Evolutionary conservation across 129 eudicot species (phyloP), one percentile per base, ranked within the genome.

Genomic region (Helichrysum umbraculigerum): DNA sequence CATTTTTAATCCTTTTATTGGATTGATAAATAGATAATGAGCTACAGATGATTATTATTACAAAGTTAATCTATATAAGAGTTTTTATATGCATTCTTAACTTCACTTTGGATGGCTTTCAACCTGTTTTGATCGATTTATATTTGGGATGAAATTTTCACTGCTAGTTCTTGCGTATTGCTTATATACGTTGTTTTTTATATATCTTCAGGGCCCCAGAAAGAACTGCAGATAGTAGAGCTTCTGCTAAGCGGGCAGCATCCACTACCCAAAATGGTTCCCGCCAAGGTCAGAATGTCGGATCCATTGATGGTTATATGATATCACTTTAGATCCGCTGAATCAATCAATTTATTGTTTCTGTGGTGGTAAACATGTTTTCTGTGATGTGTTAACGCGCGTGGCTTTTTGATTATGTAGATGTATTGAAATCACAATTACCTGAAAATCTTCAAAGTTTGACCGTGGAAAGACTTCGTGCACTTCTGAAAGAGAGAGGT

Each of bases 391-490:
- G 35, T 41, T 58, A 12, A 33, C 3, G 50, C 65, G 33, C n/a
- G 32, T 72, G 17, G 33, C 47, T 71, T 69, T 50, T 7, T 71
- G 59, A 33, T 66, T 37, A 39, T 79, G 87, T 66, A 92, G 98
- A 79, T 67, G 86, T 78, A 67, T 86, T 87, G 28, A 85, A 78
- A 73, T 39, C 90, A 17, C 86, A 85, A 17, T 42, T 68, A 73
- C 80, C 81, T 51, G 89, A 85, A 61, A 84, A 87, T 83, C 84
- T 89, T 17, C 96, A 87, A 77, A 76, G 86, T 77, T 72, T 93
- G 85, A 93, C 96, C 0, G 96, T 87, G 3, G 98, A 93, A 62
- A 90, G 86, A 80, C 88, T 93, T 4, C 96, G 97, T 47, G 88
- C 85, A 20, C 86, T 93, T 71, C 57, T 93, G 29, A 90, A 76